phyloP scores from a whole-genome alignment of 2,329 filamentous ascomycete genomes.

The Phialophora verrucosa region DNA sequence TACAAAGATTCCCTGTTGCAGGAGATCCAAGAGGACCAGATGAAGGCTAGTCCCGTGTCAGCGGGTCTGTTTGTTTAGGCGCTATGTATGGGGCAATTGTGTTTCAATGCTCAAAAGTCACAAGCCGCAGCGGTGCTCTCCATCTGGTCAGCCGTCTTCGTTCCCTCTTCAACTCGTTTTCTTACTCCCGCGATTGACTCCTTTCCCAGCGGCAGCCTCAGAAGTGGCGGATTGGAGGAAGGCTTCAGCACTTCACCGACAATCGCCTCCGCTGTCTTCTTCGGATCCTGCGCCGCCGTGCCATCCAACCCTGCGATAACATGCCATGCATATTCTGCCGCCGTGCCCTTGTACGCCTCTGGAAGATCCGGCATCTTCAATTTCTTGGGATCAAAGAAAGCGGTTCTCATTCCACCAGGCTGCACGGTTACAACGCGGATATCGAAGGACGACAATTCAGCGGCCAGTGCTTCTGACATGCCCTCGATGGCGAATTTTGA shows the following conservation, averaged over 20 bases:
- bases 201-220: slow-evolving; percentile 47
- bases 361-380: slow-evolving; percentile 18
- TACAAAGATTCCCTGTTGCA: background rate
- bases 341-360: slow-evolving; percentile 26
- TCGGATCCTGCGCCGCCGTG: slow-evolving; percentile 43
- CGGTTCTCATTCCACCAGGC: slow-evolving; percentile 52
- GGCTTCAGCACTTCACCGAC: slow-evolving; percentile 46
- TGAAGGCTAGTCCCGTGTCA: background rate
- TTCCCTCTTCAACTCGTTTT: slow-evolving; percentile 15
- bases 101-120: slow-evolving; percentile 16
- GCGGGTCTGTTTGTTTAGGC: background rate
- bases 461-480: slow-evolving; percentile 46
- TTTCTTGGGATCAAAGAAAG: slow-evolving; percentile 44
- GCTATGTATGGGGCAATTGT: background rate
- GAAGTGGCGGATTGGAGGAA: slow-evolving; percentile 42
- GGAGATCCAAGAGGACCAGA: slow-evolving; percentile 8
- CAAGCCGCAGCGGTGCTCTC: slow-evolving; percentile 14
- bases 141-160: slow-evolving; percentile 8
- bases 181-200: slow-evolving; percentile 43
- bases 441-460: slow-evolving; percentile 47
- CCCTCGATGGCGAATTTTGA: slow-evolving; percentile 53
- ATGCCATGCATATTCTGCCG: slow-evolving; percentile 18
- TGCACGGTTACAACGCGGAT: slow-evolving; percentile 51
- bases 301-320: slow-evolving; percentile 29
- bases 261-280: slow-evolving; percentile 46